Conservation (phyloP, 2,329 filamentous ascomycete species). For the Rasamsonia emersonii region DNA sequence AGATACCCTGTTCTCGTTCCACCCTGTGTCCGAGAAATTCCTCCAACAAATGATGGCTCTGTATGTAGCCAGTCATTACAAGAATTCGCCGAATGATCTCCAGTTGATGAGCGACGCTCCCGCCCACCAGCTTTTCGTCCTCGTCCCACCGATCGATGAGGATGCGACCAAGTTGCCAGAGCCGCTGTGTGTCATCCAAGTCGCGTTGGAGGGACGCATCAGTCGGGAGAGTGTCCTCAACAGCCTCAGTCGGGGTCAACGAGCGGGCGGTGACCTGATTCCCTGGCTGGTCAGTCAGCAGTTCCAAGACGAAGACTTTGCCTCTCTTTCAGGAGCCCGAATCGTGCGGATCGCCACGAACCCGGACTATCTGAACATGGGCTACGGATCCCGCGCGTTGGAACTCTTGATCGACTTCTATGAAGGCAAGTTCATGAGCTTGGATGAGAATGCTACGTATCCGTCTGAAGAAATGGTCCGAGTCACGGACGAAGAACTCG, state of each 20-base stretch:
- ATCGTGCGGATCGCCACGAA: slow-evolving; percentile 94
- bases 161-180: slow-evolving; percentile 74
- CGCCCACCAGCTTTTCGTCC: slow-evolving; percentile 89
- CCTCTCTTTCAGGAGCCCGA: slow-evolving; percentile 80
- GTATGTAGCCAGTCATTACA: slow-evolving; percentile 96
- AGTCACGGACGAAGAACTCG: slow-evolving; percentile 73
- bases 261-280: slow-evolving; percentile 86
- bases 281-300: slow-evolving; percentile 97
- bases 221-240: slow-evolving; percentile 87
- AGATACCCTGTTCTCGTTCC: slow-evolving; percentile 96
- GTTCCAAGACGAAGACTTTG: slow-evolving; percentile 96
- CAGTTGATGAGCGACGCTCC: slow-evolving; percentile 97
- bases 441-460: slow-evolving; percentile 61
- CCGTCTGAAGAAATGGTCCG: slow-evolving; percentile 57
- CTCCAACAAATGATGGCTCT: slow-evolving; percentile 96
- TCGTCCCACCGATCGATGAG: slow-evolving; percentile 77
- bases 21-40: slow-evolving; percentile 93
- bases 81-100: slow-evolving; percentile 96
- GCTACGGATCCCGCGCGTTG: slow-evolving; percentile 83
- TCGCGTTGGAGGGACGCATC: slow-evolving; percentile 89
- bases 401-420: slow-evolving; percentile 87
- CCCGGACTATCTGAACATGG: slow-evolving; percentile 85
- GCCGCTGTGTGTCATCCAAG: slow-evolving; percentile 88
- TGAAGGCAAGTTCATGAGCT: slow-evolving; percentile 78
- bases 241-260: slow-evolving; percentile 77